Base-by-base conservation (phyloP, 306 rosid species). In the Sicyos edulis region DNA sequence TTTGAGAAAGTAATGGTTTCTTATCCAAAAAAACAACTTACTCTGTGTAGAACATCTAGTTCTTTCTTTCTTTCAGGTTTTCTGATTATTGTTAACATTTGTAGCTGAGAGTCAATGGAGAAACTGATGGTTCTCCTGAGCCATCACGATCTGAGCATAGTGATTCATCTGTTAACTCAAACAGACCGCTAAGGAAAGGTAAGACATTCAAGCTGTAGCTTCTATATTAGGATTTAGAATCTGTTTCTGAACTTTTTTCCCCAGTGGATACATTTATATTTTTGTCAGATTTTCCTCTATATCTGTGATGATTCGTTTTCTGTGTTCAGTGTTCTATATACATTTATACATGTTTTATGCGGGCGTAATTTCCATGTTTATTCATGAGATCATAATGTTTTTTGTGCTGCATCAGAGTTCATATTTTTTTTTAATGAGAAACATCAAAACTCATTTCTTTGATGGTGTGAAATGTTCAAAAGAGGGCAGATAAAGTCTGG, bases 141-240 rank as follows among this genome's bases (percentile, higher is more conserved):
- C 58, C 87, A 70, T 80, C 93, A 56, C 79, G 78, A 62, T 83
- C 87, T n/a, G 82, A 79, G 77, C 86, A 79, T 80, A 85, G 56
- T 29, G 87, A 82, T 49, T 70, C 88, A 74, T 58, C 93, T 52
- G 83, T 81, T 73, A 76, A 83, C 59, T 85, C 83, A 54, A 78
- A 81, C 14, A 62, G 76, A 76, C 88, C 85, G 26, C 71, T 93
- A 65, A 90, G 82, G 80, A 93, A 86, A 93, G 98, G 98, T 90
- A 73, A 70, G 64, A 32, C 70, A 15, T 78, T 53, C 51, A 19
- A 21, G 56, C 34, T 47, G 17, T 67, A 67, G 19, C 13, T 67
- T 45, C 40, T 20, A 40, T 45, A 20, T 67, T 47, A 6, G 17
- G 37, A 16, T 20, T 32, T 56, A n/a, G 7, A 7, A 26, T 53